Evolutionary conservation across 305 asterid species (phyloP).

Genomic region (Solanum hybrid): DNA sequence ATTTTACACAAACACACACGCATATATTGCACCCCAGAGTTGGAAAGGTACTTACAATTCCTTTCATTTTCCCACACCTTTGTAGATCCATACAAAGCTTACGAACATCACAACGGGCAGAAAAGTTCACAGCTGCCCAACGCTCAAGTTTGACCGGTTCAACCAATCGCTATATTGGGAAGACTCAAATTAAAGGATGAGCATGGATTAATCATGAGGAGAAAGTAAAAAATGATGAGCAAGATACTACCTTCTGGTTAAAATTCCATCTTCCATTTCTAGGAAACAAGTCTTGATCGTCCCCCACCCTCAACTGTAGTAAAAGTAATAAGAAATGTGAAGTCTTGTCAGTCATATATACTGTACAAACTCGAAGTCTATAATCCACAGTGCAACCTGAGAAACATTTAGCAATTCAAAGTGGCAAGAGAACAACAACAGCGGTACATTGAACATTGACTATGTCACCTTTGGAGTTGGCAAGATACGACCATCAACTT

Average conservation of each 20-base stretch:
- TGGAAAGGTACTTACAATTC: constrained; percentile 37
- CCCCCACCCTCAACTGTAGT: constrained; percentile 53
- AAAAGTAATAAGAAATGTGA: not conserved
- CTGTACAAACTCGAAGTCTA: not conserved
- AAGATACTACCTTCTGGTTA: constrained; percentile 40
- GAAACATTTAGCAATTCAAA: not conserved
- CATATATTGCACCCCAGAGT: not conserved
- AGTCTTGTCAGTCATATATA: not conserved
- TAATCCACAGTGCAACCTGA: not conserved
- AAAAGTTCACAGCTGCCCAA: constrained; percentile 60
- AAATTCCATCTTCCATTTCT: constrained; percentile 66
- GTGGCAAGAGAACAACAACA: not conserved
- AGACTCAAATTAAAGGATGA: constrained; percentile 8
- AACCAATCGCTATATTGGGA: constrained; percentile 28
- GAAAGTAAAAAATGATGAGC: not conserved
- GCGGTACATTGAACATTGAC: not conserved
- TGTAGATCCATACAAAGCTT: constrained; percentile 21
- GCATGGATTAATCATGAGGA: not conserved
- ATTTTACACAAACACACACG: not conserved
- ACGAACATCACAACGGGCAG: constrained; percentile 33
- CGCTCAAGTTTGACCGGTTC: constrained; percentile 27
- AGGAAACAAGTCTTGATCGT: constrained; percentile 35
- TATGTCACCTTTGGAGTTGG: constrained; percentile 47
- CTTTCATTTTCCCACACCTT: constrained; percentile 44
- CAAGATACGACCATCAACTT: constrained; percentile 51